These are phyloP conservation scores for Acrasis kona DNA, from an alignment of 78 protist genomes.

Conservation along the genomic window DNA sequence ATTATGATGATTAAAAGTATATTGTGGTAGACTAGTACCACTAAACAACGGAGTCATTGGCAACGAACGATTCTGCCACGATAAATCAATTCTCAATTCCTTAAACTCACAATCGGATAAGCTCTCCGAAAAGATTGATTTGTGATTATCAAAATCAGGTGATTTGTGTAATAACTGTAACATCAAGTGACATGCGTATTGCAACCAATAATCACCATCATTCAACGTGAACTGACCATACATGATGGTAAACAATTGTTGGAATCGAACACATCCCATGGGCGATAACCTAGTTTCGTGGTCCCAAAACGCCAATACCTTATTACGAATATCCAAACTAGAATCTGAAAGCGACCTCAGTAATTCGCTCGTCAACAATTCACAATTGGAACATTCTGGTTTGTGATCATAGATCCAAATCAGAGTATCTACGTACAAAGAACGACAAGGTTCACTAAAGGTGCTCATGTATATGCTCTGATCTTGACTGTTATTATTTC, in stretches of 20 bases:
- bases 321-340: not conserved
- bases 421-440: not conserved
- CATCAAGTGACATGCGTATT: not conserved
- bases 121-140: not conserved
- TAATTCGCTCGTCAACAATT: not conserved
- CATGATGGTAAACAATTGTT: not conserved
- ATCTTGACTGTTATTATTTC: too few relatives aligned
- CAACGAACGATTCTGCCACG: not conserved
- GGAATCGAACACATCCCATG: not conserved
- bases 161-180: not conserved
- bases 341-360: not conserved
- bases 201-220: not conserved
- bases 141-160: not conserved
- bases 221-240: constrained; percentile 3
- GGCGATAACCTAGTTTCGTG: not conserved
- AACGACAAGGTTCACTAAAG: constrained; percentile 1
- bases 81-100: not conserved
- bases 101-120: not conserved
- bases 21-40: too few relatives aligned
- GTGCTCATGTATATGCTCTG: too few relatives aligned
- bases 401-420: not conserved
- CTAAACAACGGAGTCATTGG: not conserved
- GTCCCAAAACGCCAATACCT: constrained; percentile 4
- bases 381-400: not conserved
- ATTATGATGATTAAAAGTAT: too few relatives aligned